Evolutionary conservation across 352 stramenopile species (phyloP).

Genomic region (Globisporangium paddicum): DNA sequence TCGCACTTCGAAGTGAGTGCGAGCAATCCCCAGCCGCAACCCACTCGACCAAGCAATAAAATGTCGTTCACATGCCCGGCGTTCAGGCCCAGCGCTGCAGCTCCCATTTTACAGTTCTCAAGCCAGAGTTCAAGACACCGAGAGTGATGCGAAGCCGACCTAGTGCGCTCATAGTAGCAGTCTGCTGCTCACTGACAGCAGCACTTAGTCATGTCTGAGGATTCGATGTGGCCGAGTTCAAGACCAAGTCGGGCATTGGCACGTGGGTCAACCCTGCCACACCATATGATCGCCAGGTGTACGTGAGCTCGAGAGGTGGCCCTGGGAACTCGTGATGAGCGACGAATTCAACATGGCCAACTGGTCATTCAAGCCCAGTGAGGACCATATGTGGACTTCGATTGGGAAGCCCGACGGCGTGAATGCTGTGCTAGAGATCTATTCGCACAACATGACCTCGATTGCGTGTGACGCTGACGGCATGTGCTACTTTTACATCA

Average conservation of each 20-base stretch:
- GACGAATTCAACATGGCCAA: constrained; percentile 51
- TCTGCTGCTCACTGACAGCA: not conserved
- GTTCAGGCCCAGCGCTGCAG: too few relatives aligned
- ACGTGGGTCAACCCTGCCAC: constrained; percentile 61
- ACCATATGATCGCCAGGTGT: constrained; percentile 32
- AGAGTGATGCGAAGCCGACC: not conserved
- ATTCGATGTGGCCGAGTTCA: not conserved
- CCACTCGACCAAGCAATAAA: too few relatives aligned
- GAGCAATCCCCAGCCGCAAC: too few relatives aligned
- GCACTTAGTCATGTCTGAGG: too few relatives aligned
- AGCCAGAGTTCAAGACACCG: too few relatives aligned
- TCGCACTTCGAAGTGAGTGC: too few relatives aligned
- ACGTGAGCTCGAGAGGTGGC: constrained; percentile 45
- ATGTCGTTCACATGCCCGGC: too few relatives aligned
- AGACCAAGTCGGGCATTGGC: constrained; percentile 28
- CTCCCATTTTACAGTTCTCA: too few relatives aligned
- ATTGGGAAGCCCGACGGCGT: constrained; percentile 54
- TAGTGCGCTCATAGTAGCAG: not conserved
- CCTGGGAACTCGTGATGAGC: constrained; percentile 60
- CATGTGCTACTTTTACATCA: constrained; percentile 50
- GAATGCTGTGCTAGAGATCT: constrained; percentile 44
- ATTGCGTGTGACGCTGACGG: constrained; percentile 27
- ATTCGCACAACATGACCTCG: constrained; percentile 59
- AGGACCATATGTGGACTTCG: constrained; percentile 60
- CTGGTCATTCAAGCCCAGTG: constrained; percentile 50